phyloP scores from a whole-genome alignment of 352 stramenopile genomes.

The Stramenopiles sp. region DNA sequence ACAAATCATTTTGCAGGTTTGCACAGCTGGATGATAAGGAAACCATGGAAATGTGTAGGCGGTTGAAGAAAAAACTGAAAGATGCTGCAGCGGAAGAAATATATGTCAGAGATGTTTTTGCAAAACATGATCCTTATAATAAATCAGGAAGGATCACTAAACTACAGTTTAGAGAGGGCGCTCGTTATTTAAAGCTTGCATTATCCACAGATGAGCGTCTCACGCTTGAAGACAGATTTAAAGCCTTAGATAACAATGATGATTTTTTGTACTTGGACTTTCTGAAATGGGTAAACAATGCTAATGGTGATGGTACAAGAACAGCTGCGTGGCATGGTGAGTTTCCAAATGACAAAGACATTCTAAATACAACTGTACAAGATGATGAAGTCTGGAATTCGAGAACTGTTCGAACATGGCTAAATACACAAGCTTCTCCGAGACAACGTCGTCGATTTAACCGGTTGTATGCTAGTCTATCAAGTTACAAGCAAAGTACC shows the following conservation, averaged over 20 bases:
- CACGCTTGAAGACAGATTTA: not conserved
- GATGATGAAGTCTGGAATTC: not conserved
- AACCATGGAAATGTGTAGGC: not conserved
- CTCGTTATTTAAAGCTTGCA: not conserved
- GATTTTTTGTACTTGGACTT: not conserved
- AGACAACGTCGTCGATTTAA: not conserved
- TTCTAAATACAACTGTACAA: not conserved
- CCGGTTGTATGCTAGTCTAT: not conserved
- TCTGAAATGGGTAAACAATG: not conserved
- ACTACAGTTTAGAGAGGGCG: not conserved
- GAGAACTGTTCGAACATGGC: not conserved
- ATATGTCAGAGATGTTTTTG: not conserved
- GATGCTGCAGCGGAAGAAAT: not conserved
- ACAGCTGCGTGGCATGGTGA: not conserved
- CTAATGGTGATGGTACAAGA: not conserved
- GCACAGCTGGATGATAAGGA: not conserved
- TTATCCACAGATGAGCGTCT: not conserved
- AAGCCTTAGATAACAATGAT: not conserved
- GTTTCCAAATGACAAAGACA: not conserved
- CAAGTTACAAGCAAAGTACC: not conserved
- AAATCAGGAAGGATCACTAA: not conserved
- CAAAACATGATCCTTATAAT: not conserved
- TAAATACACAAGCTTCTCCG: not conserved
- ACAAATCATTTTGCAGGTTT: not conserved
- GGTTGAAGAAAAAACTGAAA: not conserved